Evolutionary conservation across 805 yeast species (phyloP).

Genomic region (Pichia scutulata): DNA sequence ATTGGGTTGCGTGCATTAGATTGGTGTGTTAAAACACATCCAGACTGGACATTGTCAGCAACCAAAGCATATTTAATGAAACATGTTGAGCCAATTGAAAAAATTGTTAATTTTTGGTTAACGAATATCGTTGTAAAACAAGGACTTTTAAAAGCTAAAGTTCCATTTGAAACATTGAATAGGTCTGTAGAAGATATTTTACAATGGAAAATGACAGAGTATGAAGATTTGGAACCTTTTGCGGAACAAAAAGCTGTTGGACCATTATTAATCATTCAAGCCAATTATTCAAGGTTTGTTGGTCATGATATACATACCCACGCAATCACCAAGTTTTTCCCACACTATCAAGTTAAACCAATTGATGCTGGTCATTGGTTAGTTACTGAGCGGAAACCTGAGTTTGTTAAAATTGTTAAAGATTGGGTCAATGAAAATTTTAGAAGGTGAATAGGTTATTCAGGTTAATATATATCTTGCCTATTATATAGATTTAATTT

Average conservation of each 20-base stretch:
- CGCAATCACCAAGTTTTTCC: conserved; percentile 37
- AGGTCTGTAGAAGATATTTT: conserved; percentile 57
- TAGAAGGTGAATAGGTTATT: background rate
- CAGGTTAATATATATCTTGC: background rate
- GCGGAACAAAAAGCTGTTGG: conserved; percentile 44
- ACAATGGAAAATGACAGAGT: conserved; percentile 35
- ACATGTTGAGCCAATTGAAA: conserved; percentile 49
- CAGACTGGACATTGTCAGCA: conserved; percentile 37
- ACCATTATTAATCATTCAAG: conserved; percentile 73
- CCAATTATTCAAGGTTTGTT: conserved; percentile 47
- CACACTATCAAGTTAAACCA: conserved; percentile 58
- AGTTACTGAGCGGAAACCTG: conserved; percentile 71
- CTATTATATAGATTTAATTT: no score
- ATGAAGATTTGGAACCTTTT: conserved; percentile 20
- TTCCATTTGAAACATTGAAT: conserved; percentile 64
- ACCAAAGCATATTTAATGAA: conserved; percentile 50
- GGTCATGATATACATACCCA: conserved; percentile 16
- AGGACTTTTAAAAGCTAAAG: conserved; percentile 24
- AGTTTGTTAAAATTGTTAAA: conserved; percentile 52
- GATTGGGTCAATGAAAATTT: conserved; percentile 33
- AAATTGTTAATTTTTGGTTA: conserved; percentile 65
- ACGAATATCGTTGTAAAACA: conserved; percentile 46
- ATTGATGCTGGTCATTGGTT: conserved; percentile 89
- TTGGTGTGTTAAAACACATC: conserved; percentile 6
- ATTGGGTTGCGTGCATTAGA: conserved; percentile 16